phyloP scores from a whole-genome alignment of 2,329 filamentous ascomycete species.

The Alternaria solani region DNA sequence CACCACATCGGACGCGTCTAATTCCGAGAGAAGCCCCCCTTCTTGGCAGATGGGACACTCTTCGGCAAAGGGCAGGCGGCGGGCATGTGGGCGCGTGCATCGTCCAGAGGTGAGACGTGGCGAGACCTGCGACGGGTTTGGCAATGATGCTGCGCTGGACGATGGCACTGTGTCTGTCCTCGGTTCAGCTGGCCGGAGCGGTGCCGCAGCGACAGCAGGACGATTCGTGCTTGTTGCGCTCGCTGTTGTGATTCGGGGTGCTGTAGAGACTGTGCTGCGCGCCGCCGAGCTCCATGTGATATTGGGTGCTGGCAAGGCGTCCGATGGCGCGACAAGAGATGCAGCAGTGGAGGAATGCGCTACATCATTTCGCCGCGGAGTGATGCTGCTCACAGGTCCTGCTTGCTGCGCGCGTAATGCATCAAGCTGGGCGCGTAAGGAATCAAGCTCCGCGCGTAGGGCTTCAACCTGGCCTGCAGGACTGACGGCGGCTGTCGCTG shows the following conservation, averaged over 20 bases:
- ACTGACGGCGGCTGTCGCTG: not conserved
- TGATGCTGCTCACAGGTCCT: not conserved
- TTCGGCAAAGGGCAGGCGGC: constrained; percentile 22
- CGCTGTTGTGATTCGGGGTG: not conserved
- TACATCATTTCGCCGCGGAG: not conserved
- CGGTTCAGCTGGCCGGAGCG: not conserved
- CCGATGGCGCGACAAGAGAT: not conserved
- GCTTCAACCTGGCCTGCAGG: not conserved
- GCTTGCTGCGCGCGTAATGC: not conserved
- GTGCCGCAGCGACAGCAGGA: not conserved
- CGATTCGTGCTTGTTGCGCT: not conserved
- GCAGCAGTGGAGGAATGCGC: not conserved
- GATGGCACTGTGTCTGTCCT: not conserved
- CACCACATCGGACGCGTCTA: constrained; percentile 9
- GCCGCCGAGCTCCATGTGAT: not conserved
- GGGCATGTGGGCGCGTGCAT: constrained; percentile 23
- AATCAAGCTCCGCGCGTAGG: not conserved
- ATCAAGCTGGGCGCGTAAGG: not conserved
- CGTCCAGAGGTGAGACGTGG: not conserved
- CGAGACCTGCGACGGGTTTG: not conserved
- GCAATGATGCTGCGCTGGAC: not conserved
- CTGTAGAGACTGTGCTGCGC: not conserved
- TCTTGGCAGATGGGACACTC: constrained; percentile 34
- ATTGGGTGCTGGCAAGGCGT: not conserved
- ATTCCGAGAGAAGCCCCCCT: constrained; percentile 9